A percentile compares a stretch with the other conserved stretches of the same genome.
Conservation (phyloP, 148 eudicot species). For the Fallopia convolvulus region DNA sequence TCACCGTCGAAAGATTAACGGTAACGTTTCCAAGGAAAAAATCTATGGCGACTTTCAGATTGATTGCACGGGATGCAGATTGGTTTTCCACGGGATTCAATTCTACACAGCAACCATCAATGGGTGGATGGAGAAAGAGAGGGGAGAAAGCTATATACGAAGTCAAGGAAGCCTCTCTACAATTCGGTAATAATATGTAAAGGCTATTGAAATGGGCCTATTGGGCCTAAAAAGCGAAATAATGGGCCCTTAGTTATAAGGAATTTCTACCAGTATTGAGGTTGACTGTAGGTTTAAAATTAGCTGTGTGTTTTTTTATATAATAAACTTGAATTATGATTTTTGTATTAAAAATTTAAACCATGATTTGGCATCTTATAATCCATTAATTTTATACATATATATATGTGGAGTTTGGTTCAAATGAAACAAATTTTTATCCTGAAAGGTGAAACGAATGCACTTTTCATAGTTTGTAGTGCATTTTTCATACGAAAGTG, state of each 20-base stretch:
- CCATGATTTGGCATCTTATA: too few relatives aligned
- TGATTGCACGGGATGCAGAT: background rate
- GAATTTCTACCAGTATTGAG: background rate
- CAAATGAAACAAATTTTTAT: too few relatives aligned
- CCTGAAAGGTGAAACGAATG: too few relatives aligned
- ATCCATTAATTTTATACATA: too few relatives aligned
- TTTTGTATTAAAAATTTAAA: too few relatives aligned
- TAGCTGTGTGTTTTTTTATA: too few relatives aligned
- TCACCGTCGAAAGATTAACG: constrained; percentile 8
- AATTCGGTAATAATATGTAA: constrained; percentile 1
- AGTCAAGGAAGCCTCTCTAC: background rate
- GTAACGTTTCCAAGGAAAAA: background rate
- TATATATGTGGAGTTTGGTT: too few relatives aligned
- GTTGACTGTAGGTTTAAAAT: background rate
- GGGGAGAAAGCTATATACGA: background rate
- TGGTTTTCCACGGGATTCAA: background rate
- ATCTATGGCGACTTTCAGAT: background rate
- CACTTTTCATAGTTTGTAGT: too few relatives aligned
- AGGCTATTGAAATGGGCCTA: background rate
- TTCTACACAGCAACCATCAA: background rate
- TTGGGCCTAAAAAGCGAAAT: background rate
- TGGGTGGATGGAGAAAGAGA: constrained; percentile 5
- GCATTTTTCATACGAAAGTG: too few relatives aligned
- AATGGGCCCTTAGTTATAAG: background rate
- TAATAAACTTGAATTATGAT: background rate